Conservation (phyloP, 768 basidiomycete genomes). For the Boletellus ananas region DNA sequence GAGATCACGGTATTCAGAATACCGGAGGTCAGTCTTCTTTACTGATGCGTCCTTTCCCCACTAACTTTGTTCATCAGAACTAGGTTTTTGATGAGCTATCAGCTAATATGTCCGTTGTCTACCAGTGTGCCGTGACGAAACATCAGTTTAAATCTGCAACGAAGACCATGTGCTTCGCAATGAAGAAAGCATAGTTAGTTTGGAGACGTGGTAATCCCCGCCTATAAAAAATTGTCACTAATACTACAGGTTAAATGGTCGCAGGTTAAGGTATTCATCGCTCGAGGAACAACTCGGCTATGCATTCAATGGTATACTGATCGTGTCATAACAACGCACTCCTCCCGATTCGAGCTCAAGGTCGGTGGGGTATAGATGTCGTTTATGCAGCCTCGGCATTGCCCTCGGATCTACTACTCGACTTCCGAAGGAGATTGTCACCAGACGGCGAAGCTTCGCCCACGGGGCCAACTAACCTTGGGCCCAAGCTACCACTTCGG, state of each 20-base stretch:
- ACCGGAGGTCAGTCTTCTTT: slow-evolving; percentile 59
- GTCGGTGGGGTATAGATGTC: slow-evolving; percentile 21
- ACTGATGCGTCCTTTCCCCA: background rate
- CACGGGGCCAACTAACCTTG: background rate
- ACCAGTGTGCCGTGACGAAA: slow-evolving; percentile 1
- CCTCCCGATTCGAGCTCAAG: slow-evolving; percentile 24
- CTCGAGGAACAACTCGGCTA: background rate
- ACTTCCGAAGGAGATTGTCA: background rate
- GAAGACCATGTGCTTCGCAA: background rate
- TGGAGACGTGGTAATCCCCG: background rate
- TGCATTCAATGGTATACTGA: slow-evolving; percentile 15
- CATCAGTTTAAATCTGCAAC: slow-evolving; percentile 3
- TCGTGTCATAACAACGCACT: slow-evolving; percentile 27
- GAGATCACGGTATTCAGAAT: slow-evolving; percentile 91
- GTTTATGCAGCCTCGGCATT: slow-evolving; percentile 12
- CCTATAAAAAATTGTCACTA: slow-evolving; percentile 7
- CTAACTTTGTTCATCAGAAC: slow-evolving; percentile 29
- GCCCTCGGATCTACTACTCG: slow-evolving; percentile 5
- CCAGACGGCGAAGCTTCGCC: background rate
- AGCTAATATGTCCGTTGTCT: slow-evolving; percentile 1
- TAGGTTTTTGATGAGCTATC: slow-evolving; percentile 19
- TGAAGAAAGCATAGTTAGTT: slow-evolving; percentile 1
- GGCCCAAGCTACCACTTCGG: slow-evolving; percentile 15
- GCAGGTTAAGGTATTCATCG: background rate
- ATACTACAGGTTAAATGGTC: slow-evolving; percentile 10